A percentile compares a stretch with the other conserved stretches of the same genome.
Evolutionary conservation across 1,139 yeast species (phyloP).

Genomic region (Pichia sp.): DNA sequence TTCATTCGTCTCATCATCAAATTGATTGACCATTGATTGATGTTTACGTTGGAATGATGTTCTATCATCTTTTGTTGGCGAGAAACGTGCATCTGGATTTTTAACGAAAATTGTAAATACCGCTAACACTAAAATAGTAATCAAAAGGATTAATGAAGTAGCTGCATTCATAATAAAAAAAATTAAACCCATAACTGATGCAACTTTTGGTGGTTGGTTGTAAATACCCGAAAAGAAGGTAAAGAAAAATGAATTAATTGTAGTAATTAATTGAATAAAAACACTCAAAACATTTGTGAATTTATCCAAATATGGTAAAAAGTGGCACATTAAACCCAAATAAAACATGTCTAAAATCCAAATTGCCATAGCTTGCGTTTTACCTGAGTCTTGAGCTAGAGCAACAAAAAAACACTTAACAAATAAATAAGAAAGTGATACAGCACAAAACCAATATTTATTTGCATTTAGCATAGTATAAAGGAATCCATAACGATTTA

Average conservation of each 20-base stretch:
- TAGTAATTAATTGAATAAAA: slow-evolving; percentile 55
- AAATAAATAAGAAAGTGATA: slow-evolving; percentile 48
- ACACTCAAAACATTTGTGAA: slow-evolving; percentile 66
- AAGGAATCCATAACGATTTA: slow-evolving; percentile 68
- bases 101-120: slow-evolving; percentile 53
- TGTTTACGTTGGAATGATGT: slow-evolving; percentile 65
- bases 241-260: slow-evolving; percentile 67
- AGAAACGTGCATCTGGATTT: slow-evolving; percentile 78
- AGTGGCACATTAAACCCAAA: slow-evolving; percentile 49
- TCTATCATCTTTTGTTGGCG: slow-evolving; percentile 80
- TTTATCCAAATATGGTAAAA: slow-evolving; percentile 63
- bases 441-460: slow-evolving; percentile 70
- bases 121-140: slow-evolving; percentile 55
- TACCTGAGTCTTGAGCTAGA: slow-evolving; percentile 64
- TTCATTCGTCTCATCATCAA: slow-evolving; percentile 40
- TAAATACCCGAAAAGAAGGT: slow-evolving; percentile 68
- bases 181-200: slow-evolving; percentile 75
- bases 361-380: slow-evolving; percentile 58
- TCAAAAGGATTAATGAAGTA: slow-evolving; percentile 56
- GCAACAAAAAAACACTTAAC: slow-evolving; percentile 60
- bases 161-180: slow-evolving; percentile 76
- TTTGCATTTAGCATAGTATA: slow-evolving; percentile 78
- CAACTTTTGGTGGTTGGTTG: slow-evolving; percentile 60
- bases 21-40: slow-evolving; percentile 19
- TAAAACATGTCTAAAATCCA: slow-evolving; percentile 62